Evolutionary conservation across 768 basidiomycete species (phyloP).

Genomic region (Myochromella boudieri): DNA sequence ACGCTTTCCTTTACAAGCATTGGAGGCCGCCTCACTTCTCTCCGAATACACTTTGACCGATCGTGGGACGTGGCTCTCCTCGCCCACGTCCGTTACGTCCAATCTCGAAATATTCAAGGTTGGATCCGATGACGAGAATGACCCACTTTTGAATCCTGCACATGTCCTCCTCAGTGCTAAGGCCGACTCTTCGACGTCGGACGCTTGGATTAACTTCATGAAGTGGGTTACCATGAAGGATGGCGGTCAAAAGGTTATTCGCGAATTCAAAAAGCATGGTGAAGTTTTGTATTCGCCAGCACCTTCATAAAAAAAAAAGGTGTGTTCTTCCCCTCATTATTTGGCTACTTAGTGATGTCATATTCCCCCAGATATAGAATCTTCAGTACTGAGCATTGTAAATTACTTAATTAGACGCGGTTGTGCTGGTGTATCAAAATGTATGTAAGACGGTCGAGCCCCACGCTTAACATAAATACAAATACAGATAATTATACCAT

Average conservation of each 20-base stretch:
- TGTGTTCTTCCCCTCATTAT: not conserved
- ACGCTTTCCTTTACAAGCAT: conserved; percentile 48
- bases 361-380: not conserved
- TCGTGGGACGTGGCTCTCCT: conserved; percentile 48
- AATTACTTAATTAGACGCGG: too few relatives aligned
- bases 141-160: conserved; percentile 49
- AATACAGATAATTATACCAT: too few relatives aligned
- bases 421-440: too few relatives aligned
- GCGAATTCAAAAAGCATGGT: conserved; percentile 36
- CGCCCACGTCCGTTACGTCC: conserved; percentile 28
- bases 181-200: conserved; percentile 22
- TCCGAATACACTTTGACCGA: conserved; percentile 56
- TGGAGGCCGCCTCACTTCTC: conserved; percentile 44
- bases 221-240: conserved; percentile 37
- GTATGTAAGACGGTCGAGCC: too few relatives aligned
- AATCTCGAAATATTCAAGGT: conserved; percentile 37
- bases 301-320: conserved; percentile 11
- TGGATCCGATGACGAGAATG: conserved; percentile 37
- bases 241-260: conserved; percentile 46
- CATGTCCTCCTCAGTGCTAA: conserved; percentile 38
- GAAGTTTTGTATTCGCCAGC: conserved; percentile 30
- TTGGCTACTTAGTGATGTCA: not conserved
- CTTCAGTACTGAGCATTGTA: too few relatives aligned
- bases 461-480: too few relatives aligned
- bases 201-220: conserved; percentile 38